These are phyloP conservation scores for Lepidium africanum DNA, from an alignment of 345 rosid genomes.

Conservation along the genomic window DNA sequence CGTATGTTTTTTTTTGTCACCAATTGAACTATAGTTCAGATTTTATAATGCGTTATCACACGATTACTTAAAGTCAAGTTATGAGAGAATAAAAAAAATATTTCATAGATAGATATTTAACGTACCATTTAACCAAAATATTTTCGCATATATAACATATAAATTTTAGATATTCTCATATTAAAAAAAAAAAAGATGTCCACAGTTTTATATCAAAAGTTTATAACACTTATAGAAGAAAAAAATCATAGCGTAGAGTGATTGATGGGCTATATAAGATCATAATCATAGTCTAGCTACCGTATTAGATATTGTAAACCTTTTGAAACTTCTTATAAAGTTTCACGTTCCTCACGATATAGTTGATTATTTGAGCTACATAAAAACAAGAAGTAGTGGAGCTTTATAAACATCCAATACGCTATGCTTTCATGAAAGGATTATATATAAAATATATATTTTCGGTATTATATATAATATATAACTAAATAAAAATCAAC, in stretches of 20 bases:
- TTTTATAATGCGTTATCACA: no score
- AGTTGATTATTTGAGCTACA: neutral
- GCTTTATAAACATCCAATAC: conserved; percentile 9
- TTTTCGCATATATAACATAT: no score
- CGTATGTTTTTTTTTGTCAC: neutral
- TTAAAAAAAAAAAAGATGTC: no score
- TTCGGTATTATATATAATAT: neutral
- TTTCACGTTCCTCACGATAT: conserved; percentile 14
- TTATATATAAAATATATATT: no score
- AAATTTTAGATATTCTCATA: no score
- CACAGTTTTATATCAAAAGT: no score
- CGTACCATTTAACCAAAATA: no score
- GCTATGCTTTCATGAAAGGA: neutral
- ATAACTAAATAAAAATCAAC: neutral
- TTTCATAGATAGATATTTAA: no score
- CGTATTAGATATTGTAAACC: neutral
- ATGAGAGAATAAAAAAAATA: no score
- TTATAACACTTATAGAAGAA: no score
- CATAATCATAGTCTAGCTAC: neutral
- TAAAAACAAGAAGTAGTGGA: conserved; percentile 9
- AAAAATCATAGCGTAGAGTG: neutral
- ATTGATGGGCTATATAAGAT: neutral
- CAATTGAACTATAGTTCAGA: no score
- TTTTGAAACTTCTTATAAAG: conserved; percentile 9
- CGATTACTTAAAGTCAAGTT: no score